Base-by-base conservation (phyloP, 768 basidiomycete genomes). In the Candolleomyces eurysporus region DNA sequence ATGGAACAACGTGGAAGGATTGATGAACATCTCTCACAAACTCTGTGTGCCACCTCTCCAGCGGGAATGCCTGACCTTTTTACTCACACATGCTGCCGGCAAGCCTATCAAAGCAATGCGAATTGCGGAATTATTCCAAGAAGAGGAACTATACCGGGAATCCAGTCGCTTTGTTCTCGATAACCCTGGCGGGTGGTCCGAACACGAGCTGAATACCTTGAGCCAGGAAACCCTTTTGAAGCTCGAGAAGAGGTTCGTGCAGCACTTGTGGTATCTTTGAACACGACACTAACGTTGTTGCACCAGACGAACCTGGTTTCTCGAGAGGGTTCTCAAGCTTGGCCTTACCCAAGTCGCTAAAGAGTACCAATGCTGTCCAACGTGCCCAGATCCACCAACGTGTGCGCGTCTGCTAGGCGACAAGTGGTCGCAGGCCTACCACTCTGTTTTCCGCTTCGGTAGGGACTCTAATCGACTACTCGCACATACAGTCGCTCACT, bases 1-100 rank as follows among this genome's bases (percentile, higher is more conserved):
- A 0, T 98, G 95, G 93, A 91, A 92, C 67, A 97, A 97, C 71
- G 96, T 94, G 30, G 94, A 93, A 67, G 89, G 89, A 45, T 82
- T 94, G 46, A 90, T 95, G 86, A 92, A 95, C 68, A 89, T 96
- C 21, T 88, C 93, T 2, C 87, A 92, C 73, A 96, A 94, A 69
- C 86, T 96, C 59, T 91, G 90, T 63, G 91, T 92, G 5, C 88
- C 91, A 2, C 78, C 90, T 3, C 79, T 97, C 45, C 91, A 93
- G 69, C 83, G 83, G 48, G 87, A 92, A 68, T 96, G 94, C 72
- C 82, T 92, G 32, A 86, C 84, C 3, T 98, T 97, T 75, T 82
- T 98, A 32, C 83, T 97, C 50, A 93, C 92, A 0, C 94, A 96
- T 65, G 95, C 95, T 0, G 94, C 96, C 5, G 95, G 95, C 1